Percentiles rank a stretch among this genome's conserved stretches.
These are phyloP conservation scores for Puccinia coronata DNA, from an alignment of 1,284 basidiomycete species.

Conservation along the genomic window DNA sequence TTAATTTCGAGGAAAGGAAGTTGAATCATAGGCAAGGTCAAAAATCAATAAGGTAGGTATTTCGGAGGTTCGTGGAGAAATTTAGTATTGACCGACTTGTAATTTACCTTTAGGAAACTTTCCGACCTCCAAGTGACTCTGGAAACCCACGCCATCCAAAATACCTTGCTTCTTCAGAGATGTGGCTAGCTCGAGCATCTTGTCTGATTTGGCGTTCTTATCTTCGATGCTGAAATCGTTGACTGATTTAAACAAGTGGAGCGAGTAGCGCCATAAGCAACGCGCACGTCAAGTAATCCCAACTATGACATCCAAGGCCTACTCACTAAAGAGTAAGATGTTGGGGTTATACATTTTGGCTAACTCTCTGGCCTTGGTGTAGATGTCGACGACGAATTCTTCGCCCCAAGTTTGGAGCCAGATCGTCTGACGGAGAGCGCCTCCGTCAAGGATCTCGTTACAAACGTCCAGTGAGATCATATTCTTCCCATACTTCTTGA, in stretches of 20 bases:
- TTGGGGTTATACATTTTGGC: constrained; percentile 9
- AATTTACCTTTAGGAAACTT: constrained; percentile 16
- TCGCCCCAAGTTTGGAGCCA: constrained; percentile 18
- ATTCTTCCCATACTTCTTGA: constrained; percentile 6
- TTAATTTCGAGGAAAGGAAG: background rate
- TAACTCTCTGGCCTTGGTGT: background rate
- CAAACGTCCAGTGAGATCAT: constrained; percentile 16
- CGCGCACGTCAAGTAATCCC: too few relatives aligned
- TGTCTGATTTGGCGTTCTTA: constrained; percentile 10
- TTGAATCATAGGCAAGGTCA: background rate
- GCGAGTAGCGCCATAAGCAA: background rate
- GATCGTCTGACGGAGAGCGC: background rate
- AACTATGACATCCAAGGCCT: background rate
- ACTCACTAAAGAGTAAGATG: constrained; percentile 6
- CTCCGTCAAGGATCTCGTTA: constrained; percentile 14
- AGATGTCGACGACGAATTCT: constrained; percentile 18
- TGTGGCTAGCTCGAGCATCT: constrained; percentile 19
- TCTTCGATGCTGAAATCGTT: constrained; percentile 26
- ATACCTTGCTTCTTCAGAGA: constrained; percentile 1
- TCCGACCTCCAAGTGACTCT: constrained; percentile 10
- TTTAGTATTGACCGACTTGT: background rate
- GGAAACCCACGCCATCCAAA: constrained; percentile 17
- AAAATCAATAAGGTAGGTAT: background rate
- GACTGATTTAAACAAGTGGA: background rate
- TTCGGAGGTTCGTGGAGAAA: background rate